Conservation (phyloP, 805 yeast genomes). For the Yarrowia osloensis region DNA sequence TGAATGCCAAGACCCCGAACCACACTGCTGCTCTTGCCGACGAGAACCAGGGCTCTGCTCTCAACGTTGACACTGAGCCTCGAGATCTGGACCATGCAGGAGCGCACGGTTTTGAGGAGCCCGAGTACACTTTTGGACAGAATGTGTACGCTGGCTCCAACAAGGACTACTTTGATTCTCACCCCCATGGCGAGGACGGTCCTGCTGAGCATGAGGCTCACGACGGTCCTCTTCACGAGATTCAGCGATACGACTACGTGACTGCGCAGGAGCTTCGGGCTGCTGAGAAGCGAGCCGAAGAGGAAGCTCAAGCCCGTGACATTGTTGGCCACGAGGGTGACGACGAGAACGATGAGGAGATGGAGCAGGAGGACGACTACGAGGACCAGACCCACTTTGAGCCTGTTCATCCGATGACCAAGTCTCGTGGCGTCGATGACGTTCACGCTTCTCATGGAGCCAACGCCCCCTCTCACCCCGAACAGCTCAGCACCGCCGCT, state of each 20-base stretch:
- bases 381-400: background rate
- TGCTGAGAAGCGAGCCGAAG: constrained; percentile 4
- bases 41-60: no score
- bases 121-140: background rate
- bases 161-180: constrained; percentile 24
- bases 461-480: background rate
- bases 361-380: background rate
- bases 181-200: constrained; percentile 6
- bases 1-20: background rate
- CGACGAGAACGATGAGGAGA: background rate
- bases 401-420: background rate
- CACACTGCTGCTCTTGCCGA: background rate
- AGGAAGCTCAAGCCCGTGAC: background rate
- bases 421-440: background rate
- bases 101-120: background rate
- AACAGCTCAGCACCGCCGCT: background rate
- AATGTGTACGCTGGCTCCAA: background rate
- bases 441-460: background rate
- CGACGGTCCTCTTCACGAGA: constrained; percentile 17
- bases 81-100: background rate
- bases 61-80: background rate
- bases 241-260: constrained; percentile 22
- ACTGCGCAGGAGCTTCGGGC: constrained; percentile 10
- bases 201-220: background rate
- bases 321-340: background rate